Conservation (phyloP, 768 basidiomycete species). For the Mycena leptocephala region DNA sequence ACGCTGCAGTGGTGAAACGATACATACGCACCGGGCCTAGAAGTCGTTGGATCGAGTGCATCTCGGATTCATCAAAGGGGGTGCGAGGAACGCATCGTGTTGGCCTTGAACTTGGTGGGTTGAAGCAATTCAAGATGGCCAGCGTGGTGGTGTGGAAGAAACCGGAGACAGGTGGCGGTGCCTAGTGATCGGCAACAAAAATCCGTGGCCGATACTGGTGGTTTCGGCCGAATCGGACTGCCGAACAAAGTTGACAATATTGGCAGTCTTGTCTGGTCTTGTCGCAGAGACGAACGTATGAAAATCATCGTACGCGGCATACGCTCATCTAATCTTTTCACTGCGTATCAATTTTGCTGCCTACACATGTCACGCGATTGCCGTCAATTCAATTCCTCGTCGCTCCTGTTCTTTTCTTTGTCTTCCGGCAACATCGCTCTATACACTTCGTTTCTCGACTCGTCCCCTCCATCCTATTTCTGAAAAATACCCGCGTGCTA, state of each 20-base stretch:
- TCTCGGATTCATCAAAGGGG: slow-evolving; percentile 9
- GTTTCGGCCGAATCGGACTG: slow-evolving; percentile 4
- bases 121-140: slow-evolving; percentile 1
- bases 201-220: not conserved
- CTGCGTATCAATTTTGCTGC: not conserved
- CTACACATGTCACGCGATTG: not conserved
- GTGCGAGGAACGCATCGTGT: slow-evolving; percentile 10
- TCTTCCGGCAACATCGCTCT: slow-evolving; percentile 1
- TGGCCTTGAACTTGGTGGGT: slow-evolving; percentile 4
- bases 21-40: slow-evolving; percentile 10
- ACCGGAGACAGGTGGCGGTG: slow-evolving; percentile 14
- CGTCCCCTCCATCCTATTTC: not conserved
- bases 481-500: not conserved
- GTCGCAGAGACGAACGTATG: slow-evolving; percentile 52
- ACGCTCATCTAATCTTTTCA: not conserved
- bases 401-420: slow-evolving; percentile 7
- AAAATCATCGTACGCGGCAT: not conserved
- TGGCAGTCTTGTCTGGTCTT: slow-evolving; percentile 2
- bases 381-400: slow-evolving; percentile 1
- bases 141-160: slow-evolving; percentile 12
- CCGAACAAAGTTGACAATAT: slow-evolving; percentile 1
- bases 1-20: slow-evolving; percentile 13
- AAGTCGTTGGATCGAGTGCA: slow-evolving; percentile 7
- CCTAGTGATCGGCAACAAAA: slow-evolving; percentile 10
- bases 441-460: not conserved